Base-by-base conservation (phyloP, 768 basidiomycete genomes). In the Rhodotorula sphaerocarpa region DNA sequence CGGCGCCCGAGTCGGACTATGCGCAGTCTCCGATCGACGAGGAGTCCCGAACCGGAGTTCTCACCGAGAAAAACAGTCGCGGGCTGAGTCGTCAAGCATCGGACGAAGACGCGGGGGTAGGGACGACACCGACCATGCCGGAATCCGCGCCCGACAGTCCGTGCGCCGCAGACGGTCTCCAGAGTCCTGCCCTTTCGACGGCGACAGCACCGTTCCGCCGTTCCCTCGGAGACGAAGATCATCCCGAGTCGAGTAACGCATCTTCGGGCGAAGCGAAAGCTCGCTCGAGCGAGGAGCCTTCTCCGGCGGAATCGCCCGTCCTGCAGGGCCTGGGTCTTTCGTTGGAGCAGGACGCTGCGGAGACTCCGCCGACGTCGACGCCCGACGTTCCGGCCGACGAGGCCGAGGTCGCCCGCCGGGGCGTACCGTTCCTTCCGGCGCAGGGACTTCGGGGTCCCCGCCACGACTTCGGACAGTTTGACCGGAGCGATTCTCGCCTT, bases 201-300 rank as follows among this genome's bases (percentile, higher is more conserved):
- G 43, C 50, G 7, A 30, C 50, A 5, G 75, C 75, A 7, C 78
- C 78, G 3, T 78, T 79, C 59, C 67, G 78, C 27, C 59, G 76
- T 34, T 74, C 72, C 0, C 71, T 77, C 41, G 75, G 73, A 15
- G 77, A 76, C 14, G 77, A 77, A 20, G 60, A 57, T 2, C 53
- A 44, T 39, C 27, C 74, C 23, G 75, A 75, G 2, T 34, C 31
- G n/a, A 55, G 33, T 27, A 43, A 34, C 6, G 31, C 23, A 27
- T 27, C 33, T 7, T 44, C 62, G 11, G 50, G 34, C n/a, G 60
- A 59, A 14, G 48, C 36, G 36, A 39, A 9, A 16, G 10, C 36
- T 16, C 36, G 16, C 16, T 16, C 10, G 10, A 39, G 36, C 36
- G 36, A 59, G 51, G 48, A 45, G 27, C n/a, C 23, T 27, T 39